Evolutionary conservation across 257 asterid genomes (phyloP), one percentile per base, ranked within the genome.

Genomic region (Striga asiatica): DNA sequence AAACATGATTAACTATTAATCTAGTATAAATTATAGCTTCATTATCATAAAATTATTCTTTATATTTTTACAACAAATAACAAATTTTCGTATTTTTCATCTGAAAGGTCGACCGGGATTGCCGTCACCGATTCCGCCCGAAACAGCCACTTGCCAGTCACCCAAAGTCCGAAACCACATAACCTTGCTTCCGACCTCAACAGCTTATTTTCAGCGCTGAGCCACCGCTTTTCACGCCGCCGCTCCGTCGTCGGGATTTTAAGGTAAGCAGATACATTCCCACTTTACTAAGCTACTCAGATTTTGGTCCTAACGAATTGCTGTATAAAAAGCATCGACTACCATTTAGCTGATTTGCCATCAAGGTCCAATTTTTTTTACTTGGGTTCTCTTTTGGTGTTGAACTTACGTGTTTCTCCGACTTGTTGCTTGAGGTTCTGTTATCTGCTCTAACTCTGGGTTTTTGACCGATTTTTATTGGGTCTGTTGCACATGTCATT

Each of bases 171-270:
- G 16, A 39, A 39, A 8, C 50, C 24, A 38, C 22, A 6, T 19
- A 21, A 43, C 25, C 19, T 17, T 18, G 5, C 25, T 43, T 3
- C n/a, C 17, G 50, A 20, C 24, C 50, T 43, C 9, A 12, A 39
- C 13, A 13, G n/a, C 48, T 14, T 42, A 3, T 42, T 34, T 14
- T 32, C 55, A 62, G 62, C 49, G 48, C 74, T 54, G 27, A 38
- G 69, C 57, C 28, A 48, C 73, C 61, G 68, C 59, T 66, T 3
- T 12, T 31, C n/a, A 35, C 62, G 50, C 60, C 56, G 51, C 56
- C 21, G 59, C 53, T 21, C 49, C 12, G 14, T 55, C 50, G 5
- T 56, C 20, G n/a, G 24, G 20, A 12, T 21, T 46, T 47, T 23
- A 10, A 23, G 70, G 79, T 74, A 61, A 3, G 27, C 34, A 24